phyloP scores from a whole-genome alignment of 2,329 filamentous ascomycete genomes.

The Claviceps sp. region DNA sequence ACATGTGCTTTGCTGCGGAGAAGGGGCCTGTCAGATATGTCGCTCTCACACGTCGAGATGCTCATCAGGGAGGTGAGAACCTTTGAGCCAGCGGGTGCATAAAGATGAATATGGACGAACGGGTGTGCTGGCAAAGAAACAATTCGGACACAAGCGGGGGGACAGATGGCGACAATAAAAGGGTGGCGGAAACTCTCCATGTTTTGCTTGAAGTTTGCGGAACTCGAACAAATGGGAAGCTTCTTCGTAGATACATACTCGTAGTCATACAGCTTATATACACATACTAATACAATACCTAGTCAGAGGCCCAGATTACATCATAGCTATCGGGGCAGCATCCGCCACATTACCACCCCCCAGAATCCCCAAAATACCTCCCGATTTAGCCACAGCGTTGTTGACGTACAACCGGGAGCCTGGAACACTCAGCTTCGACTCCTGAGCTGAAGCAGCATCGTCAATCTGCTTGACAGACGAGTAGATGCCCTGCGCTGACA shows the following conservation, averaged over 20 bases:
- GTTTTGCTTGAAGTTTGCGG: too few relatives aligned
- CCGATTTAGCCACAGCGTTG: not conserved
- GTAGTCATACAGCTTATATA: not conserved
- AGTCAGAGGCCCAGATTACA: not conserved
- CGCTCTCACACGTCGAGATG: slow-evolving; percentile 64
- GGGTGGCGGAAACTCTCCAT: slow-evolving; percentile 20
- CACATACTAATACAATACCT: too few relatives aligned
- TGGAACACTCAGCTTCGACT: slow-evolving; percentile 22
- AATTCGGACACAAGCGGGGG: slow-evolving; percentile 39
- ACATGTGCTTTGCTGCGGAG: slow-evolving; percentile 52
- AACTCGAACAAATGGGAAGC: too few relatives aligned
- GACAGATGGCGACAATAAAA: slow-evolving; percentile 35
- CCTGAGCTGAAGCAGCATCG: slow-evolving; percentile 5
- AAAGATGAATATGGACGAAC: slow-evolving; percentile 18
- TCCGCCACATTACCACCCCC: slow-evolving; percentile 6
- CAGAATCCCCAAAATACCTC: slow-evolving; percentile 1
- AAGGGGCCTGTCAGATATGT: slow-evolving; percentile 42
- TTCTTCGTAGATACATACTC: too few relatives aligned
- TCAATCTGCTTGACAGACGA: slow-evolving; percentile 19
- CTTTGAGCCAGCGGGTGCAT: too few relatives aligned
- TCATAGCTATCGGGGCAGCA: slow-evolving; percentile 5
- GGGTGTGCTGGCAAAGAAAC: slow-evolving; percentile 48
- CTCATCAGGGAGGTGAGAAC: slow-evolving; percentile 54
- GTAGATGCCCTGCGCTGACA: slow-evolving; percentile 48
- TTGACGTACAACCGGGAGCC: slow-evolving; percentile 18